phyloP scores from a whole-genome alignment of 2,329 filamentous ascomycete genomes.

The Verticillium isaacii region DNA sequence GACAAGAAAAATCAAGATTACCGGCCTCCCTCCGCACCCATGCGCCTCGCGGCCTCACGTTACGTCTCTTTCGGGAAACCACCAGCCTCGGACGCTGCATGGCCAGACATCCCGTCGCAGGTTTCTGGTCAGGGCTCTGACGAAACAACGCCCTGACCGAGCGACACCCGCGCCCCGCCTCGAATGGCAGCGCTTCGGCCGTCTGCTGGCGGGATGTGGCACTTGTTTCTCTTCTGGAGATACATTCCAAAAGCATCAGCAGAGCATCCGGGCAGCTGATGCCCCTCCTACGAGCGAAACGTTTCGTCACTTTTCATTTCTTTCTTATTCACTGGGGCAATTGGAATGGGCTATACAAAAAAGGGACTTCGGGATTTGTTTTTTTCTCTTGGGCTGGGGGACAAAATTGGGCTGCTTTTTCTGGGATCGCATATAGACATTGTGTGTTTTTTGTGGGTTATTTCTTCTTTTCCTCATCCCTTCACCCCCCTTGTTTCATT shows the following conservation, averaged over 20 bases:
- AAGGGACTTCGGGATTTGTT: conserved; percentile 3
- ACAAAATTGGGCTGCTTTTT: conserved; percentile 12
- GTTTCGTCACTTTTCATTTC: conserved; percentile 1
- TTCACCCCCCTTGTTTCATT: conserved; percentile 4
- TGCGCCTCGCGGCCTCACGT: neutral
- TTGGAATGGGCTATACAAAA: conserved; percentile 13
- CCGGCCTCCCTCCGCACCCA: neutral
- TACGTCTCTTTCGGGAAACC: neutral
- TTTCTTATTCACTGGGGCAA: neutral
- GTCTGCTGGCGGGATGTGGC: conserved; percentile 6
- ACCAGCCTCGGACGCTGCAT: neutral
- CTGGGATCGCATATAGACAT: conserved; percentile 12
- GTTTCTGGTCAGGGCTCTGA: neutral
- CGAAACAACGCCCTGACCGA: conserved; percentile 1
- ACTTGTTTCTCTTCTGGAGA: conserved; percentile 4
- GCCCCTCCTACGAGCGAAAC: neutral
- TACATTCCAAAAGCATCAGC: conserved; percentile 7
- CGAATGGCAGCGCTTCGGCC: neutral
- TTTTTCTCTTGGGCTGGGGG: conserved; percentile 8
- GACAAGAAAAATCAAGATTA: neutral
- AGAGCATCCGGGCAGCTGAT: conserved; percentile 3
- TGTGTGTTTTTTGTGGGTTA: conserved; percentile 2
- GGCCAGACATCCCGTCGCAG: neutral
- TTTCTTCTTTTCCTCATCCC: conserved; percentile 7
- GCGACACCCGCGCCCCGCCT: neutral